Evolutionary conservation across 805 yeast genomes (phyloP).

Genomic region (Jamesozyma spencerorum): DNA sequence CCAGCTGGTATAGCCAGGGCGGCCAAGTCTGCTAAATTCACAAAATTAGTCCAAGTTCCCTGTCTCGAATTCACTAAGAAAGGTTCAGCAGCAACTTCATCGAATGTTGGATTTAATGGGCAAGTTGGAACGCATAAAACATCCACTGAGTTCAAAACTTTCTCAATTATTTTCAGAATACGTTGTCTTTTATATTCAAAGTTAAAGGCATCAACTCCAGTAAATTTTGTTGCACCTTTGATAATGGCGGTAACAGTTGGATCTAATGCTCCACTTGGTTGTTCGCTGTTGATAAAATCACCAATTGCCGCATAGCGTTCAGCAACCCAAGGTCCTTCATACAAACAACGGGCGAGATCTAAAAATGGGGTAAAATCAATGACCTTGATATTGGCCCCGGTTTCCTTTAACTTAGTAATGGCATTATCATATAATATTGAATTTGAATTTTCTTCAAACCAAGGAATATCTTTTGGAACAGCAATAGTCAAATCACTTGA

Average conservation of each 20-base stretch:
- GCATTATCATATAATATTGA: constrained; percentile 59
- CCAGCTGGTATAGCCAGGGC: constrained; percentile 91
- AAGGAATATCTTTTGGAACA: constrained; percentile 61
- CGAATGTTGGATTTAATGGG: constrained; percentile 81
- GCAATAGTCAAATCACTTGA: constrained; percentile 58
- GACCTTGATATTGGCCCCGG: constrained; percentile 53
- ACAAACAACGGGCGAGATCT: constrained; percentile 75
- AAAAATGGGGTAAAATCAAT: constrained; percentile 68
- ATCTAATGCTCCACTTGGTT: constrained; percentile 64
- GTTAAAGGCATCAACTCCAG: constrained; percentile 77
- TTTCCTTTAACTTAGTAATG: constrained; percentile 40
- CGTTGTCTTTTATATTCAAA: constrained; percentile 82
- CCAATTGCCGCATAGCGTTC: constrained; percentile 82
- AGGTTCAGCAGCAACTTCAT: constrained; percentile 67
- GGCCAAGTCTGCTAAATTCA: constrained; percentile 84
- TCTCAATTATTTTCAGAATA: constrained; percentile 55
- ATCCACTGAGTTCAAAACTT: constrained; percentile 51
- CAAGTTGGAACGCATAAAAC: constrained; percentile 86
- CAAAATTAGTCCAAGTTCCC: constrained; percentile 98
- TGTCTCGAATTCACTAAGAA: constrained; percentile 75
- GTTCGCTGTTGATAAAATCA: constrained; percentile 60
- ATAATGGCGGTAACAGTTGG: constrained; percentile 76
- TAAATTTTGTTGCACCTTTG: constrained; percentile 62
- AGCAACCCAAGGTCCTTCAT: constrained; percentile 99
- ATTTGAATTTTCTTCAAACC: constrained; percentile 78